Evolutionary conservation across 345 rosid genomes (phyloP), one percentile per base, ranked within the genome.

Genomic region (Mallotus nudiflorus): DNA sequence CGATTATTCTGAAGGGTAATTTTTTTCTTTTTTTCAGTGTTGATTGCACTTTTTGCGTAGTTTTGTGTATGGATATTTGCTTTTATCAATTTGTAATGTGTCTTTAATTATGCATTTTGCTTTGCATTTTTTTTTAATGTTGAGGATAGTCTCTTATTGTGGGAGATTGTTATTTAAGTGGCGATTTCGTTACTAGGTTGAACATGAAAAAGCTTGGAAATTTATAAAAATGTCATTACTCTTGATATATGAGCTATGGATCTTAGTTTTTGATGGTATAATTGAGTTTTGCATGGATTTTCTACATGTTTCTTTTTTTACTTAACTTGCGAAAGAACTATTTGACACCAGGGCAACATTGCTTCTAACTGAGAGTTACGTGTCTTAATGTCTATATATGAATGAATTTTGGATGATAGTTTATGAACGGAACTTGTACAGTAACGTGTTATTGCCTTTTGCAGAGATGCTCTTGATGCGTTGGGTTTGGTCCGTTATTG

Each of bases 381-480:
- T 63, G n/a, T 53, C 6, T 15, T 42, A 20, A 33, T 33, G 3
- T 2, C 37, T 33, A n/a, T 33, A 33, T 33, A 12, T 15, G 8
- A 53, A 11, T n/a, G n/a, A n/a, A n/a, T n/a, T 44, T 31, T 27
- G 31, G 71, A 29, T 35, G 1, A 25, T 1, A 3, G 25, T 14
- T 65, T 39, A 14, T 6, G 6, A 25, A 7, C 18, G 10, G 15
- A 19, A 48, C 40, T 25, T 14, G 2, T 5, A 40, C 6, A 22
- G n/a, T 15, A 53, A 33, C 37, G 46, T 50, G 8, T 35, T 52
- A 12, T 64, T 54, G 24, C 68, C 75, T 65, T 37, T 6, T 84
- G 77, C 88, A 95, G 98, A 70, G 99, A 95, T 64, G 99, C 99
- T 29, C 96, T 92, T 70, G 99, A 95, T 89, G 93, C 96, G 4